A percentile compares a stretch with the other conserved stretches of the same genome.
These are phyloP conservation scores for Fraxinus sp. DNA, from an alignment of 305 asterid genomes.

Conservation along the genomic window DNA sequence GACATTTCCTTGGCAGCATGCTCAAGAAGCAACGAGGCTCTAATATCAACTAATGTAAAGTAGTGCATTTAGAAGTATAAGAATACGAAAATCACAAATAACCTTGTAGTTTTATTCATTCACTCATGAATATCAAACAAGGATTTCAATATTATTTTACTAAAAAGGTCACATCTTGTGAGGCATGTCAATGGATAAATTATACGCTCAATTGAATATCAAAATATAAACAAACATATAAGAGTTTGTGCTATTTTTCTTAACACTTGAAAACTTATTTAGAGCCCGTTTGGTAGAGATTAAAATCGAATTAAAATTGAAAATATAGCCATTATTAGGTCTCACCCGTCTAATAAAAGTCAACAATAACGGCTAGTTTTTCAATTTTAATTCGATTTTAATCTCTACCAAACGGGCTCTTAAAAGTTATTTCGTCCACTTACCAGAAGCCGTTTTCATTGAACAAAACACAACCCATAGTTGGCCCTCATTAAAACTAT, in stretches of 20 bases:
- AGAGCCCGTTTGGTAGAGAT: no score
- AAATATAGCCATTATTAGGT: no score
- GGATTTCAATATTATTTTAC: neutral
- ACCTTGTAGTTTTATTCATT: neutral
- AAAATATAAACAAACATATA: no score
- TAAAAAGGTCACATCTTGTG: neutral
- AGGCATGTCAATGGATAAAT: neutral
- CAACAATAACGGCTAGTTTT: no score
- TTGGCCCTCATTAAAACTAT: no score
- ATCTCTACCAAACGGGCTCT: no score
- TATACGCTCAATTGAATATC: neutral
- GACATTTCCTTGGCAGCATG: neutral
- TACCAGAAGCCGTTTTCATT: neutral
- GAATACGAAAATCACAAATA: neutral
- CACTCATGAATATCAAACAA: neutral
- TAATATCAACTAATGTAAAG: neutral
- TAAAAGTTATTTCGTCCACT: no score
- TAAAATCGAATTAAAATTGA: no score
- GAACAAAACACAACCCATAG: no score
- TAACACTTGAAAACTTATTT: neutral
- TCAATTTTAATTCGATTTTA: no score
- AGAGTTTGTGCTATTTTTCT: neutral
- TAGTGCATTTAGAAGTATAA: neutral
- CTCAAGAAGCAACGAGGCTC: neutral
- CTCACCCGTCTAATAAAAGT: no score